phyloP scores from a whole-genome alignment of 805 yeast species.

The Nakazawaea laoshanensis region DNA sequence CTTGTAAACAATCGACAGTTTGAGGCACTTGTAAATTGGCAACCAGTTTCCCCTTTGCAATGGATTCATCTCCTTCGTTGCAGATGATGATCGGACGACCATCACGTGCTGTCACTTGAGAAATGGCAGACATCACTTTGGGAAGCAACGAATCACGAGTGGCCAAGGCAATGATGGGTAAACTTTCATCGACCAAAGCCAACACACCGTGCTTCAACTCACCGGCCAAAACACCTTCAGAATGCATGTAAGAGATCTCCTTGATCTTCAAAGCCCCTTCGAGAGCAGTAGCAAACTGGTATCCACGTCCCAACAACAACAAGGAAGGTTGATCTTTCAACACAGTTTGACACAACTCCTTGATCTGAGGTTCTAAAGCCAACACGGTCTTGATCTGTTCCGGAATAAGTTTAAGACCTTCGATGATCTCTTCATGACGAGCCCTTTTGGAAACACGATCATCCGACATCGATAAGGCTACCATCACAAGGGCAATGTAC shows the following conservation, averaged over 20 bases:
- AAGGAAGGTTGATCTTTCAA: slow-evolving; percentile 80
- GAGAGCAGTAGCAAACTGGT: slow-evolving; percentile 92
- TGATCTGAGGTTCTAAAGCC: slow-evolving; percentile 63
- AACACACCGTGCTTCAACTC: slow-evolving; percentile 97
- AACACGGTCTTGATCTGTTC: slow-evolving; percentile 76
- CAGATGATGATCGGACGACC: slow-evolving; percentile 94
- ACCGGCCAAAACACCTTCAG: slow-evolving; percentile 99
- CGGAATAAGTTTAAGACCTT: slow-evolving; percentile 78
- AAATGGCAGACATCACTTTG: slow-evolving; percentile 89
- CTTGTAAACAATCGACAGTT: slow-evolving; percentile 97
- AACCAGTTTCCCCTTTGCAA: slow-evolving; percentile 45
- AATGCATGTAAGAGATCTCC: slow-evolving; percentile 97
- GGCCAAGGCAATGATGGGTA: slow-evolving; percentile 94
- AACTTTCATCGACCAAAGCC: slow-evolving; percentile 88
- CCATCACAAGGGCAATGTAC: slow-evolving; percentile 93
- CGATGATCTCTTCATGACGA: slow-evolving; percentile 81
- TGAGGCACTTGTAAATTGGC: slow-evolving; percentile 85
- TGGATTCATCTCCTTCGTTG: slow-evolving; percentile 68
- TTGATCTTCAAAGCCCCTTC: slow-evolving; percentile 98
- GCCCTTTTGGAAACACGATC: slow-evolving; percentile 70
- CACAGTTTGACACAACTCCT: slow-evolving; percentile 61
- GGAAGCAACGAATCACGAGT: slow-evolving; percentile 96
- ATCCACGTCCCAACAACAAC: slow-evolving; percentile 92
- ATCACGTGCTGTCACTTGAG: slow-evolving; percentile 94
- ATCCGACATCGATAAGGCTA: slow-evolving; percentile 90